Evolutionary conservation across 805 yeast species (phyloP), one percentile per base, ranked within the genome.

Genomic region (Wickerhamomyces strasburgensis): DNA sequence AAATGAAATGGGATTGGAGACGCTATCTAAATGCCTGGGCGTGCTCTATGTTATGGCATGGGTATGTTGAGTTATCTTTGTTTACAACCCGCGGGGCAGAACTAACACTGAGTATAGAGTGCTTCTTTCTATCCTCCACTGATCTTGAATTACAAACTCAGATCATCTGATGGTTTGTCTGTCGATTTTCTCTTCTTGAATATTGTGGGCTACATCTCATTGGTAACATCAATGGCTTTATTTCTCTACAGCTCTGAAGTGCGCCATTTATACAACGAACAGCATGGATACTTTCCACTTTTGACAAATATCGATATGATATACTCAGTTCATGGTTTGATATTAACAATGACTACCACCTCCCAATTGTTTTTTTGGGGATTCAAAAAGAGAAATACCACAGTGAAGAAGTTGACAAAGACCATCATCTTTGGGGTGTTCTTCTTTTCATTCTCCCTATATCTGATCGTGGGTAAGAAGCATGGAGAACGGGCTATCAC

Each of bases 91-190:
- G 5, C 33, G n/a, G n/a, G n/a, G n/a, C n/a, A n/a, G n/a, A n/a
- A 34, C 31, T 37, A 38, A 40, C 38, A 14, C 16, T 26, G 18
- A 8, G 10, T 27, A 4, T 18, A 65, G 73, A 62, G 77, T 13
- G 37, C 71, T 1, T 70, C 79, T 2, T 69, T 68, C 53, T 74
- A 74, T 42, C 76, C 79, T 4, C 69, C 75, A 2, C 36, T 74
- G 6, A 27, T 62, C 6, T 54, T 70, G 7, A 72, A 72, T 42
- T 62, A 60, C 46, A 53, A 45, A 19, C 52, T 63, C 13, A 56
- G 52, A 35, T 62, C 73, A 0, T 58, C 78, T 0, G 72, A 70
- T 35, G 77, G 78, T 0, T 49, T 74, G 2, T 74, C 80, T 0
- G 45, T 65, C 4, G 81, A 75, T 44, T 72, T 65, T 40, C 52